Evolutionary conservation across 2,329 filamentous ascomycete genomes (phyloP).

Genomic region (Fusarium euwallaceae): DNA sequence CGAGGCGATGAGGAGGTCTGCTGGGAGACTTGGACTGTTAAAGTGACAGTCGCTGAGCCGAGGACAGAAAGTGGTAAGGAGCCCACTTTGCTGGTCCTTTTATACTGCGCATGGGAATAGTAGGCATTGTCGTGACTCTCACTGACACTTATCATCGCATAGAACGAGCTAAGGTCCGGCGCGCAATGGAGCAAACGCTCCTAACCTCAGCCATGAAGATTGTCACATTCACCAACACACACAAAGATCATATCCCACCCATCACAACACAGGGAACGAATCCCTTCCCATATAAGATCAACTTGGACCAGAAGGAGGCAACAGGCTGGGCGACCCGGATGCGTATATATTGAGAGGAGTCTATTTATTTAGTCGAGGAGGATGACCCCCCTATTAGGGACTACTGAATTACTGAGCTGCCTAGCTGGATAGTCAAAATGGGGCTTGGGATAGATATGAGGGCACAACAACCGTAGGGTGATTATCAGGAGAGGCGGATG

Average conservation of each 20-base stretch:
- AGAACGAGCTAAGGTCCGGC: constrained; percentile 91
- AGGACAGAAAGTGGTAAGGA: constrained; percentile 85
- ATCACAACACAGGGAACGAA: constrained; percentile 95
- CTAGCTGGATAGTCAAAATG: not conserved
- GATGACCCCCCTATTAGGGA: not conserved
- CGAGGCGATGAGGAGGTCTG: constrained; percentile 90
- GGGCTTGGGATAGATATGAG: not conserved
- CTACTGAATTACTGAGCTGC: not conserved
- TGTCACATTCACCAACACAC: constrained; percentile 84
- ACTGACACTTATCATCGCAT: constrained; percentile 3
- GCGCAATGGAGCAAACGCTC: constrained; percentile 91
- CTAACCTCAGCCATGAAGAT: constrained; percentile 91
- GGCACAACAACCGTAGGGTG: not conserved
- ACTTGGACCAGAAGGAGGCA: constrained; percentile 83
- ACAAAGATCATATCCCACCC: constrained; percentile 96
- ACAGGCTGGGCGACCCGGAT: constrained; percentile 83
- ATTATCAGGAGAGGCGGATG: not conserved
- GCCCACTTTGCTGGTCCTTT: too few relatives aligned
- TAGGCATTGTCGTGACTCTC: not conserved
- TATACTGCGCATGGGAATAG: not conserved
- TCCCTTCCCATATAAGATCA: constrained; percentile 94
- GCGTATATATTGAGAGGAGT: constrained; percentile 72
- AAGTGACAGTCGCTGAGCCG: constrained; percentile 92
- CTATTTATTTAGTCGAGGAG: not conserved
- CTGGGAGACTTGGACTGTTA: constrained; percentile 96